Conservation (phyloP, 2,329 filamentous ascomycete genomes). For the Cyanodermella asteris region DNA sequence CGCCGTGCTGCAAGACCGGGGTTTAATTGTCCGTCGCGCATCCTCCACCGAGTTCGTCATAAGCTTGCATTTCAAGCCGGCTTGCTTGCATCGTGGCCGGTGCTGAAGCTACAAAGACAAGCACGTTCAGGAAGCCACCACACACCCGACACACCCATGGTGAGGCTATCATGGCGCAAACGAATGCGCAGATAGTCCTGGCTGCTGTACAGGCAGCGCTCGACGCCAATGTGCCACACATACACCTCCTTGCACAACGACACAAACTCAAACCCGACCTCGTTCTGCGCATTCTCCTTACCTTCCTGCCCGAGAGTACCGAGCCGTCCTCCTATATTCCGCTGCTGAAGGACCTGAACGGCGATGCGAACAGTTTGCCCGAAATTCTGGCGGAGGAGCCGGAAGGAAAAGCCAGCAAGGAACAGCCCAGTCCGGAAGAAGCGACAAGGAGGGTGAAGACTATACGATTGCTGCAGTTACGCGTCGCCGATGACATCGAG, state of each 20-base stretch:
- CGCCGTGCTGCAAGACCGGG: too few relatives aligned
- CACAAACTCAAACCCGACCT: slow-evolving; percentile 30
- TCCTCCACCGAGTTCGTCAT: too few relatives aligned
- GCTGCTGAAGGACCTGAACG: slow-evolving; percentile 32
- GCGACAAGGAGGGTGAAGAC: slow-evolving; percentile 30
- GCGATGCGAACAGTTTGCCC: slow-evolving; percentile 10
- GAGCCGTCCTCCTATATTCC: slow-evolving; percentile 31
- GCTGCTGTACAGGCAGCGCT: slow-evolving; percentile 34
- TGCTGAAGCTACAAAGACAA: too few relatives aligned
- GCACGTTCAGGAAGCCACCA: too few relatives aligned
- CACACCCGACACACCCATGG: too few relatives aligned
- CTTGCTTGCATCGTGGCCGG: too few relatives aligned
- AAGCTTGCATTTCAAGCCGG: too few relatives aligned
- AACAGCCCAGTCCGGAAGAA: slow-evolving; percentile 8
- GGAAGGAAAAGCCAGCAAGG: neutral
- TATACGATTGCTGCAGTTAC: slow-evolving; percentile 28
- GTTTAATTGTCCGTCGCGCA: too few relatives aligned
- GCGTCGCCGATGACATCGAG: slow-evolving; percentile 21
- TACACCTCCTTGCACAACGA: slow-evolving; percentile 28
- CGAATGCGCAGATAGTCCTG: slow-evolving; percentile 36
- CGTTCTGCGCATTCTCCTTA: slow-evolving; percentile 42
- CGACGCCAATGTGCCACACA: slow-evolving; percentile 27
- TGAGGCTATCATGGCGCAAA: slow-evolving; percentile 19
- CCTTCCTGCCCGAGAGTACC: slow-evolving; percentile 51
- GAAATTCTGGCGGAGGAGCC: neutral